Conservation (phyloP, 1,284 basidiomycete species). For the Heterobasidion occidentale region DNA sequence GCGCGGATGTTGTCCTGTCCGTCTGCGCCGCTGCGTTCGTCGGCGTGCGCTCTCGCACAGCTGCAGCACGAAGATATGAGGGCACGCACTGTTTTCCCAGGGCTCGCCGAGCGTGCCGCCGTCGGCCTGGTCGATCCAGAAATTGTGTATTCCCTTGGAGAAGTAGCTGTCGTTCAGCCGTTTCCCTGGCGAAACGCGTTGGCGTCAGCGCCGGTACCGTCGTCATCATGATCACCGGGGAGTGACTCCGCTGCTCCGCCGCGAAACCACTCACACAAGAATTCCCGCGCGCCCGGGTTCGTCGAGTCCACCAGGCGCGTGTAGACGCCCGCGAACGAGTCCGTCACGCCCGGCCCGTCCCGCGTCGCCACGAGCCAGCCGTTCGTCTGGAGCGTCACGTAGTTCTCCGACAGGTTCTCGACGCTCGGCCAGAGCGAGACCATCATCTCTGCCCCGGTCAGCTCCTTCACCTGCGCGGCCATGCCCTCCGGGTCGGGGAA, state of each 20-base stretch:
- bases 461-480: slow-evolving; percentile 28
- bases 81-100: slow-evolving; percentile 26
- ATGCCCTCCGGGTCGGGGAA: slow-evolving; percentile 31
- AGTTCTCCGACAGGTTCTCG: slow-evolving; percentile 31
- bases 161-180: slow-evolving; percentile 33
- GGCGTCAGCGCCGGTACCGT: neutral
- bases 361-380: slow-evolving; percentile 30
- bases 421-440: slow-evolving; percentile 35
- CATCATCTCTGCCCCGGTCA: slow-evolving; percentile 38
- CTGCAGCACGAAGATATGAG: neutral
- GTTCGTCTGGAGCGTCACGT: slow-evolving; percentile 24
- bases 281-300: slow-evolving; percentile 17
- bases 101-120: slow-evolving; percentile 31
- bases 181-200: slow-evolving; percentile 21
- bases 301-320: slow-evolving; percentile 24
- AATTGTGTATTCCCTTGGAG: slow-evolving; percentile 33
- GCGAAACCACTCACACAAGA: slow-evolving; percentile 8
- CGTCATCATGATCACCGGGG: too few species aligned
- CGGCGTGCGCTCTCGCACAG: neutral
- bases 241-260: too few species aligned
- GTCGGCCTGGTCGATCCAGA: slow-evolving; percentile 36
- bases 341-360: slow-evolving; percentile 30
- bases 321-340: slow-evolving; percentile 33
- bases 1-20: slow-evolving; percentile 23
- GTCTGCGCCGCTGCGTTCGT: slow-evolving; percentile 13